Evolutionary conservation across 1,284 basidiomycete species (phyloP), one percentile per base, ranked within the genome.

Genomic region (Porodaedalea pini): DNA sequence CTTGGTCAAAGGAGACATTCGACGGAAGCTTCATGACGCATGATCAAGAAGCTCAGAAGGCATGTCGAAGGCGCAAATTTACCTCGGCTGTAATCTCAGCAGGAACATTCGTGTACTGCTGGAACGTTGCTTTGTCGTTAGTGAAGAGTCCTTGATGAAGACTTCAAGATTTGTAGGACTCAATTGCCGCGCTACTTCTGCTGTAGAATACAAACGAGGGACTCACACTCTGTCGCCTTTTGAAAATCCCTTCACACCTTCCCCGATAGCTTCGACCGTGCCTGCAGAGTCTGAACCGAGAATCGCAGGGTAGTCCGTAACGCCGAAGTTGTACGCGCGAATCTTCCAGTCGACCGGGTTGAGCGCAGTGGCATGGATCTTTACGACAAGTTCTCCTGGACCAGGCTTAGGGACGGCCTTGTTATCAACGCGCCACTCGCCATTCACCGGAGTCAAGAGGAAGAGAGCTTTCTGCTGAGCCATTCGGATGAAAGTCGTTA

Each of bases 331-430:
- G 2, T 66, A 32, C 48, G 63, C 62, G 0, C 68, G 15, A 1
- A 68, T 72, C 62, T 77, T 78, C 65, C 71, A 79, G 64, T 80
- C 80, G 17, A 77, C 61, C 3, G 79, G 79, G 62, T 81, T 81
- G 8, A 82, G 69, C 2, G 70, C 75, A 7, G 70, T 59, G 0
- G 77, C 63, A 4, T 73, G 59, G 36, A 80, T 59, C 59, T 75
- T 76, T 54, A 81, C 70, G 21, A 80, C 68, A 2, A 82, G 61
- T 60, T 81, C 70, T 4, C 73, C 73, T 3, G 67, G 62, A 5
- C 68, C 70, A 2, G 77, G 75, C 43, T 63, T 70, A 1, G 73
- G n/a, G n/a, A n/a, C n/a, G n/a, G n/a, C n/a, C n/a, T n/a, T n/a
- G n/a, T n/a, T n/a, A n/a, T n/a, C n/a, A n/a, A n/a, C n/a, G n/a